Evolutionary conservation across 1,284 basidiomycete genomes (phyloP), one percentile per base, ranked within the genome.

Genomic region (Meira miltonrushii): DNA sequence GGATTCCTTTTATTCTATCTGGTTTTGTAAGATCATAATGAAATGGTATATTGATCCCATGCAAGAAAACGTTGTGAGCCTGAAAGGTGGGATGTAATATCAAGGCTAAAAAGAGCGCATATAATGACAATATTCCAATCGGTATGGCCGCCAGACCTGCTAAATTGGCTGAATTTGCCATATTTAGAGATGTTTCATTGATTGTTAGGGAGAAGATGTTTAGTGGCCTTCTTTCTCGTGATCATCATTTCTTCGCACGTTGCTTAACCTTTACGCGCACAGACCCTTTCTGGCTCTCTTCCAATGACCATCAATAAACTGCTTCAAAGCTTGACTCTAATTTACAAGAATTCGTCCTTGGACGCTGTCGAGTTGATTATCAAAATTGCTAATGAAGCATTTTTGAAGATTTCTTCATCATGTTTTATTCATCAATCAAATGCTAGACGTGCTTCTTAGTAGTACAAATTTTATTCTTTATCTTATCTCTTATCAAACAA

Each of bases 61-160:
- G 50, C 15, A 53, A 53, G 23, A 38, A 53, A 4, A 53, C 50
- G 37, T 39, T 53, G 15, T 53, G 50, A 6, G 50, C 50, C 23
- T 53, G 50, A 21, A 53, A 38, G 5, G 12, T 13, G 15, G 50
- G 50, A 39, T 53, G 50, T 53, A 41, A 21, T 2, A 53, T 19
- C 5, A 53, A 33, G 6, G 50, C 19, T 12, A 53, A 19, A 38
- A 53, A 53, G 28, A 53, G 50, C 13, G 23, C 23, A 23, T 53
- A 53, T 17, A 38, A 6, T 13, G 38, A 39, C 17, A 44, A 17
- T 4, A 44, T 44, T 17, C 17, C 43, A 25, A 44, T 44, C 8
- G 43, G 43, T 4, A 33, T 33, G 8, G 28, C 28, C 8, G 28
- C 28, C 8, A 33, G 21, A 48, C 21, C 17, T 8, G 21, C 12